These are phyloP conservation scores for Hygrophorus pudorinus DNA, from an alignment of 768 basidiomycete species.

Conservation along the genomic window DNA sequence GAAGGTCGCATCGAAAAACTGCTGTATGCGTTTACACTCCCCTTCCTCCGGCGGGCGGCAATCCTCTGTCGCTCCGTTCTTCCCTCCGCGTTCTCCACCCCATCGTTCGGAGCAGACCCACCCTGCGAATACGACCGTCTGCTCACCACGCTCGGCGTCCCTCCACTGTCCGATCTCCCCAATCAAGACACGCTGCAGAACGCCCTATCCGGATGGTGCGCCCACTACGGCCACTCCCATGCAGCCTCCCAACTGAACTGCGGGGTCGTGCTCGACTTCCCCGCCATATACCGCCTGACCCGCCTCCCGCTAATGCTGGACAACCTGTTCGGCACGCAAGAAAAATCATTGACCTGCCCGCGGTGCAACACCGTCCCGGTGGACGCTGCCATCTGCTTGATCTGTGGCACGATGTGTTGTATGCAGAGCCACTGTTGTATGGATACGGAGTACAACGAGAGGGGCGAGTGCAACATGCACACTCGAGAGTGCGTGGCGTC, in stretches of 20 bases:
- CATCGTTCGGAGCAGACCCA: conserved; percentile 27
- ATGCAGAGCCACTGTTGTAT: conserved; percentile 89
- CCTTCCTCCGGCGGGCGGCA: conserved; percentile 82
- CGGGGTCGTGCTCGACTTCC: conserved; percentile 73
- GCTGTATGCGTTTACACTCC: conserved; percentile 80
- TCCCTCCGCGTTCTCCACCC: conserved; percentile 51
- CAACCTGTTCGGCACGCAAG: conserved; percentile 66
- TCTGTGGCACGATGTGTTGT: conserved; percentile 84
- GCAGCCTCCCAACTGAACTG: conserved; percentile 71
- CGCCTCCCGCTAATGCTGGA: conserved; percentile 77
- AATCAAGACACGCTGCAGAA: conserved; percentile 83
- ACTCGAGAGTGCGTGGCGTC: conserved; percentile 70
- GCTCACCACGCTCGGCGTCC: conserved; percentile 65
- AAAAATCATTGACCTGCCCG: conserved; percentile 63
- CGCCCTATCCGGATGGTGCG: conserved; percentile 84
- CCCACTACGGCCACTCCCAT: conserved; percentile 77
- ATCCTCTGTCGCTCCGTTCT: conserved; percentile 75
- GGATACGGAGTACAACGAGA: conserved; percentile 49
- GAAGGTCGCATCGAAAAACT: conserved; percentile 80
- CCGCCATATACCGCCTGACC: conserved; percentile 73
- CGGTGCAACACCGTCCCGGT: conserved; percentile 71
- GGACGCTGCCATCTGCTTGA: conserved; percentile 84
- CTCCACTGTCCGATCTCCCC: conserved; percentile 67
- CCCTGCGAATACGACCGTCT: conserved; percentile 74
- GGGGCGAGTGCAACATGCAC: conserved; percentile 95